Percentiles rank a stretch among this genome's conserved stretches.
phyloP scores from a whole-genome alignment of 2,329 filamentous ascomycete genomes.

The Coniochaeta prunicola region DNA sequence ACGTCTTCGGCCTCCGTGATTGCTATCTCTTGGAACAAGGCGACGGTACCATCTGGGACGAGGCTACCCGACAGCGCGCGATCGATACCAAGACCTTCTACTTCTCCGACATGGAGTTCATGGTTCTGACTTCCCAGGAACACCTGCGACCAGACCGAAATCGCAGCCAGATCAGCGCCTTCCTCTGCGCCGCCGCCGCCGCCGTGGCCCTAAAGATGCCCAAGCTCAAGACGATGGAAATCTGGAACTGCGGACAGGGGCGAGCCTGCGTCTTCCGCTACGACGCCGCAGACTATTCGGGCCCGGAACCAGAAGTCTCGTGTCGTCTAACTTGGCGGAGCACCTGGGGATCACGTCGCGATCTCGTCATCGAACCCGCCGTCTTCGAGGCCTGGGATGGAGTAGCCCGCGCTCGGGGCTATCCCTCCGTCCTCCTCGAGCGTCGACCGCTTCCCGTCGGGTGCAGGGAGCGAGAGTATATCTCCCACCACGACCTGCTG shows the following conservation, averaged over 20 bases:
- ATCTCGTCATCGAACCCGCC: not conserved
- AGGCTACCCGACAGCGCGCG: not conserved
- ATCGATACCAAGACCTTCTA: not conserved
- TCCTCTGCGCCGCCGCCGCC: conserved; percentile 2
- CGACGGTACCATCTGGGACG: not conserved
- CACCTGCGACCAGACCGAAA: not conserved
- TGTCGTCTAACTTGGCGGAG: conserved; percentile 2
- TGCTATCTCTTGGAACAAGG: not conserved
- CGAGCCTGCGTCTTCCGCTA: not conserved
- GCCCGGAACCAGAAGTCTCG: not conserved
- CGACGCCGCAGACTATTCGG: not conserved
- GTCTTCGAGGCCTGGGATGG: not conserved
- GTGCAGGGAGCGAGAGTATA: not conserved
- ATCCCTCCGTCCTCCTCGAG: not conserved
- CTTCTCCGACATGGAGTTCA: not conserved
- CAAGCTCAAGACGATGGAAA: conserved; percentile 1
- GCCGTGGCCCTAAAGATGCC: conserved; percentile 2
- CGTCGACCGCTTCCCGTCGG: not conserved
- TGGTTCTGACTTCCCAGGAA: conserved; percentile 1
- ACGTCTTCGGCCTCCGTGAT: not conserved
- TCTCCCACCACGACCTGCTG: conserved; percentile 1
- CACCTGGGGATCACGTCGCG: not conserved
- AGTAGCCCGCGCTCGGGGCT: conserved; percentile 1
- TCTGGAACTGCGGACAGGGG: conserved; percentile 1
- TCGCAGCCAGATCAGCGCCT: not conserved